phyloP scores from a whole-genome alignment of 192 early-diverging fungal genomes.

The Geosiphon pyriformis region DNA sequence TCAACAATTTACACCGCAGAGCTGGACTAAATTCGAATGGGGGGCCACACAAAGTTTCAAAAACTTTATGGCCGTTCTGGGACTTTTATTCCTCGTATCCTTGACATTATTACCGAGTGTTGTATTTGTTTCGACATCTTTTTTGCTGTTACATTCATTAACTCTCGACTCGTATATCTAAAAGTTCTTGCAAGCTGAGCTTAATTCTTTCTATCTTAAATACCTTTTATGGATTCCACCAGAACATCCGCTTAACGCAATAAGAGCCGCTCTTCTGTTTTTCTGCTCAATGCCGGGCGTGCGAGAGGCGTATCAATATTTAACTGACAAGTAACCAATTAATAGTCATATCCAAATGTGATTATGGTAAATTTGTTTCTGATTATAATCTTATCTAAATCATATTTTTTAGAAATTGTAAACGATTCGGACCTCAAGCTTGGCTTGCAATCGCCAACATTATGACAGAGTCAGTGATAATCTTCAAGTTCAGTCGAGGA shows the following conservation, averaged over 20 bases:
- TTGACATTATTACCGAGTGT: not conserved
- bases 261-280: conserved; percentile 73
- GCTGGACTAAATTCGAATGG: conserved; percentile 94
- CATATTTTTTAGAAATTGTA: conserved; percentile 54
- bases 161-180: not conserved
- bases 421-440: conserved; percentile 87
- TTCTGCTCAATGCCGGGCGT: conserved; percentile 81
- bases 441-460: conserved; percentile 87
- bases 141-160: no score
- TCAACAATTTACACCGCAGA: conserved; percentile 90
- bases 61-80: conserved; percentile 77
- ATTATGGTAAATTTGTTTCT: not conserved
- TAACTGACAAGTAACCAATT: conserved; percentile 47
- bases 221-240: conserved; percentile 89
- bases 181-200: conserved; percentile 71
- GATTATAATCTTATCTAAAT: conserved; percentile 13
- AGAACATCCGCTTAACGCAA: conserved; percentile 74
- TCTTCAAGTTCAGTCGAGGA: conserved; percentile 80
- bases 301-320: conserved; percentile 88
- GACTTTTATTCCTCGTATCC: conserved; percentile 45
- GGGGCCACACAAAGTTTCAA: conserved; percentile 81
- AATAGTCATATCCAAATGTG: not conserved
- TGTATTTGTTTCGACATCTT: no score
- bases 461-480: conserved; percentile 86
- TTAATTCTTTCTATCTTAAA: conserved; percentile 96